Evolutionary conservation across 1,284 basidiomycete genomes (phyloP), one percentile per base, ranked within the genome.

Genomic region (Porogramme epimiltina): DNA sequence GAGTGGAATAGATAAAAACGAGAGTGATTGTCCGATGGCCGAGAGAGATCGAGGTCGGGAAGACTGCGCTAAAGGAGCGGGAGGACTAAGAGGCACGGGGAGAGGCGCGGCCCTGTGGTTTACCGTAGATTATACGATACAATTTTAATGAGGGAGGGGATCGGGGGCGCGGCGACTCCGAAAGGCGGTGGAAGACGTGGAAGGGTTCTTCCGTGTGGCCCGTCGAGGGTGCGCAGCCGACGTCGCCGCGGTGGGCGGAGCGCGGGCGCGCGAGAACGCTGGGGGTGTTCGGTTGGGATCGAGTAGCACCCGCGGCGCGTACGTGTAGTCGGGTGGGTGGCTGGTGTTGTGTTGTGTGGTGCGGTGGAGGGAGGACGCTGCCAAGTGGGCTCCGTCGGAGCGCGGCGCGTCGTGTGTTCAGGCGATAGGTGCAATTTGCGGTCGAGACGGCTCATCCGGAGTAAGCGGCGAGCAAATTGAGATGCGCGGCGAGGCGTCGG

Each of bases 121-220:
- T 59, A 56, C 55, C 57, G 57, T 59, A 59, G 49, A 59, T 49
- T 54, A 56, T 50, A 57, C 51, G 51, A 57, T 56, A 62, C 57
- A 56, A 42, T 48, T 57, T 54, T 53, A 42, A 46, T 41, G 47
- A 39, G 49, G 45, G 24, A 20, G 19, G 45, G 28, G 20, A 15
- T 44, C 16, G 38, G 15, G 19, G 45, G 31, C 13, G 28, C 28
- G 28, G 13, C 28, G 28, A 31, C 28, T 31, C 33, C 38, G 38
- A 37, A 22, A 20, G 31, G 46, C 42, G 44, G 28, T 38, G 23
- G 25, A n/a, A 25, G 34, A 16, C 5, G 39, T 18, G 36, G 38
- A 15, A 28, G 39, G 42, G 26, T 37, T 19, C 28, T 8, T 31
- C 28, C 28, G 28, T 31, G 28, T 31, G 28, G 28, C 15, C 28